Evolutionary conservation across 108 stramenopile genomes (phyloP).

Genomic region (Asterionellopsis glacialis): DNA sequence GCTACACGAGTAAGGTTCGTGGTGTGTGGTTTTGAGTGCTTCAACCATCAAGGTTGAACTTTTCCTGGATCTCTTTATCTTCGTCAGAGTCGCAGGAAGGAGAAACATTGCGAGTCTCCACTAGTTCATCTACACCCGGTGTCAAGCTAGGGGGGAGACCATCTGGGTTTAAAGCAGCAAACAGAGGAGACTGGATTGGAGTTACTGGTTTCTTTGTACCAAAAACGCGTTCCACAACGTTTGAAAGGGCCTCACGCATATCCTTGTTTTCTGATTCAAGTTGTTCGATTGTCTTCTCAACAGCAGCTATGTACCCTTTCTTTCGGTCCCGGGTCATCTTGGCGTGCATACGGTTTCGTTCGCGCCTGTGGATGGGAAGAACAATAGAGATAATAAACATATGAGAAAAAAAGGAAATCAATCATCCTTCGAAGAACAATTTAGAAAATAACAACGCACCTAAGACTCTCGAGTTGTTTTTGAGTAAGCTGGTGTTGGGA

Average conservation of each 20-base stretch:
- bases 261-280: constrained; percentile 63
- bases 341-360: constrained; percentile 94
- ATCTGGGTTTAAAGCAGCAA: too few species aligned
- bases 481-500: constrained; percentile 42
- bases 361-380: constrained; percentile 49
- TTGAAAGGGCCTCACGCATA: constrained; percentile 42
- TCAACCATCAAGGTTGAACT: too few species aligned
- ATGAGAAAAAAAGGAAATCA: neutral
- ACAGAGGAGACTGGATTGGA: too few species aligned
- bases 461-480: constrained; percentile 53
- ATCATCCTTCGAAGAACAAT: neutral
- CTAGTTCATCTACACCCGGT: too few species aligned
- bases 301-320: constrained; percentile 75
- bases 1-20: too few species aligned
- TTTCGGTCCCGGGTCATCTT: constrained; percentile 93
- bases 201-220: too few species aligned
- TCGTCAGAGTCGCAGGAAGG: too few species aligned
- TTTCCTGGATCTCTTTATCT: too few species aligned
- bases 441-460: constrained; percentile 34
- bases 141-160: too few species aligned
- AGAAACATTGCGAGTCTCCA: too few species aligned
- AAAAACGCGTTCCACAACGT: constrained; percentile 8
- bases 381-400: neutral
- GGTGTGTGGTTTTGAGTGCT: too few species aligned
- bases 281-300: constrained; percentile 75